Evolutionary conservation across 2,329 filamentous ascomycete species (phyloP).

Genomic region (Myriosclerotinia duriaeana): DNA sequence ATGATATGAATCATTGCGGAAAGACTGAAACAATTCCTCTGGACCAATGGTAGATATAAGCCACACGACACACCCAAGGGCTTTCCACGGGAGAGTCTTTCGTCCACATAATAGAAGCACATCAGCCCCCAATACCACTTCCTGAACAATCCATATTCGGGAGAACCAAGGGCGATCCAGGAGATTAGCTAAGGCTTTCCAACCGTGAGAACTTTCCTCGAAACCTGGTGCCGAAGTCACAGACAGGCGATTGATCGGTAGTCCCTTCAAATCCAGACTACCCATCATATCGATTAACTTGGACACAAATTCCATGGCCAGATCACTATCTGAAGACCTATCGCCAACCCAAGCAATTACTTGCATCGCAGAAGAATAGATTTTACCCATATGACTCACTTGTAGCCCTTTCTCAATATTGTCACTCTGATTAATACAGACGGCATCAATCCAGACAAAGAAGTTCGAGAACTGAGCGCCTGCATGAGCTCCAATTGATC

Average conservation of each 20-base stretch:
- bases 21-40: not conserved
- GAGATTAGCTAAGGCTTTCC: not conserved
- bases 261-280: too few species aligned
- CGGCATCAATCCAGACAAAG: not conserved
- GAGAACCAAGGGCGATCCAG: not conserved
- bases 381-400: not conserved
- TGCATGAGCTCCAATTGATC: not conserved
- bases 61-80: not conserved
- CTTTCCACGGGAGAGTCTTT: not conserved
- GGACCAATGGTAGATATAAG: not conserved
- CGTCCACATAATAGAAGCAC: not conserved
- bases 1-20: not conserved
- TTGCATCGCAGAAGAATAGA: not conserved
- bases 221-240: not conserved
- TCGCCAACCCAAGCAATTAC: not conserved
- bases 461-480: not conserved
- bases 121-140: not conserved
- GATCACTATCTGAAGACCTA: not conserved
- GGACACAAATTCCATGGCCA: not conserved
- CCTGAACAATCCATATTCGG: not conserved
- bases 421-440: not conserved
- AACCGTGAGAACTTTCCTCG: not conserved
- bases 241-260: not conserved
- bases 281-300: not conserved
- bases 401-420: not conserved